Base-by-base conservation (phyloP, 805 yeast species). In the Barnettozyma populi region DNA sequence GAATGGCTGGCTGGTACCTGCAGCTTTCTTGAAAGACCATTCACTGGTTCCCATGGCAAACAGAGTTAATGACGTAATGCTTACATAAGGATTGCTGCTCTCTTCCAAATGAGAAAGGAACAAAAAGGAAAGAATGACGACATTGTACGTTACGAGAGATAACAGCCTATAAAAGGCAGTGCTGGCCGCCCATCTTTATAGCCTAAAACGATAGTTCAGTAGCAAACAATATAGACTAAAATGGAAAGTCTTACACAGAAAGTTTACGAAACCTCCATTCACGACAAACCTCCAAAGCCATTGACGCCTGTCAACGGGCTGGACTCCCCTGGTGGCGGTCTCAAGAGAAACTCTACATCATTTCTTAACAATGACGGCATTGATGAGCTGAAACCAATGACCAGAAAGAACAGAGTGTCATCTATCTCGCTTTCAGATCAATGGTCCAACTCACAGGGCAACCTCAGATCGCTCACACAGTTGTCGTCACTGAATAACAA, bases 301-400 rank as follows among this genome's bases (percentile, higher is more conserved):
- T 16, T 39, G 42, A 39, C 42, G 2, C 31, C 20, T 18, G 34
- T 27, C 34, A 39, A n/a, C n/a, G 27, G 27, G 10, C 5, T 16
- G 16, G n/a, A 37, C 5, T n/a, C 27, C 7, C 18, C 41, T 19
- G 41, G 6, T 3, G 27, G 27, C 13, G 32, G 19, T 11, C 23
- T 45, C n/a, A 47, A 44, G 31, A 49, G 44, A 16, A 49, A 43
- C 8, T 80, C 88, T 10, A 82, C 77, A 23, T 80, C 88, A 7
- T 84, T 76, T 57, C 72, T 84, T 52, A 83, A 84, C 57, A 84
- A 82, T 53, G 90, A 84, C 60, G 87, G 86, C 21, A 83, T 84
- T 19, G 90, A 84, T 59, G 75, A 76, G 47, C 65, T 84, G 59
- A 75, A 74, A 46, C 90, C 90, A 3, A 70, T 74, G 45, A 70